Conservation (phyloP, 768 basidiomycete genomes). For the Suillus variegatus region DNA sequence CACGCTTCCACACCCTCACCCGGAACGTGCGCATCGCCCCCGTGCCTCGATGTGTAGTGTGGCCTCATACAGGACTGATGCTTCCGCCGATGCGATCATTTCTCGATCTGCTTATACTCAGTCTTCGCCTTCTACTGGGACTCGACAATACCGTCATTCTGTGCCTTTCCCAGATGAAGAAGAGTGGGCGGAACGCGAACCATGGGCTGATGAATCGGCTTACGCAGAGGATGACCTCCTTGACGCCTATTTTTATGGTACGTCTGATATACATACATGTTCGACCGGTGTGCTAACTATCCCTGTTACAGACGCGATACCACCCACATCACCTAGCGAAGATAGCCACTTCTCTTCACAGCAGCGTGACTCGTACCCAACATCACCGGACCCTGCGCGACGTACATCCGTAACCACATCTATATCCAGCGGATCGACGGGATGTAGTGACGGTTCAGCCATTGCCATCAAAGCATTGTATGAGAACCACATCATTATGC, state of each 20-base stretch:
- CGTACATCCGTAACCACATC: constrained; percentile 33
- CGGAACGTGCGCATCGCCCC: constrained; percentile 18
- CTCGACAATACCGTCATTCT: constrained; percentile 16
- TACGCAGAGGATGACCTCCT: constrained; percentile 39
- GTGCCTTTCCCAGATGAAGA: constrained; percentile 24
- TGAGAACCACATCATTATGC: constrained; percentile 60
- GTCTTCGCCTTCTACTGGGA: constrained; percentile 14
- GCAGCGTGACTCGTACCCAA: constrained; percentile 11
- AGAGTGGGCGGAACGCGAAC: constrained; percentile 18
- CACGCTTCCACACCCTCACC: constrained; percentile 22
- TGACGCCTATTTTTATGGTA: constrained; percentile 45
- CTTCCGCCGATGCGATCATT: constrained; percentile 60
- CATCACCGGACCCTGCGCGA: constrained; percentile 15
- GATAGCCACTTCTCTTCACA: constrained; percentile 10
- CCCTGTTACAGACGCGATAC: constrained; percentile 24
- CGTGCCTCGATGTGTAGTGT: constrained; percentile 54
- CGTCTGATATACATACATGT: not conserved
- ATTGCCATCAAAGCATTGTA: constrained; percentile 67
- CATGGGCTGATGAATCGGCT: constrained; percentile 22
- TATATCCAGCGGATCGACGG: constrained; percentile 40
- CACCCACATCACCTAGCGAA: constrained; percentile 15
- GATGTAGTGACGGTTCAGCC: constrained; percentile 24
- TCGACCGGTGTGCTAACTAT: constrained; percentile 3
- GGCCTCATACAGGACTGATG: constrained; percentile 56
- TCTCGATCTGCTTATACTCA: constrained; percentile 32